Evolutionary conservation across 2,329 filamentous ascomycete species (phyloP).

Genomic region (Trichoderma endophyticum): DNA sequence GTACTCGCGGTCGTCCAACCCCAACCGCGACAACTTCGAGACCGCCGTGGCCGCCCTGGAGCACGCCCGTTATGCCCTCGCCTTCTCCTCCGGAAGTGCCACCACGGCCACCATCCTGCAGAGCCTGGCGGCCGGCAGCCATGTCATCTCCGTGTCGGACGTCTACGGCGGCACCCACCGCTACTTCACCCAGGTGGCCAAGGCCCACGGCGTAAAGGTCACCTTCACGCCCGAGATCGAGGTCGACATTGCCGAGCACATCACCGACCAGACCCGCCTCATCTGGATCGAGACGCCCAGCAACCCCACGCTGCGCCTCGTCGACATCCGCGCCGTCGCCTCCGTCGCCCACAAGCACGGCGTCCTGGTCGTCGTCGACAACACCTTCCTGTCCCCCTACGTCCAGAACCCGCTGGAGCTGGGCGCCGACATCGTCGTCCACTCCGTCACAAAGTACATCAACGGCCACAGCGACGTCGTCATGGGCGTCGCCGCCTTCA

Average conservation of each 20-base stretch:
- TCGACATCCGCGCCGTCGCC: constrained; percentile 86
- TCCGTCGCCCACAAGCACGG: constrained; percentile 81
- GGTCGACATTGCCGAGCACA: constrained; percentile 78
- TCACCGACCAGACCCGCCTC: constrained; percentile 83
- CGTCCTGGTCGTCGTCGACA: constrained; percentile 96
- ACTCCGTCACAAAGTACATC: constrained; percentile 98
- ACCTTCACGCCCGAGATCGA: constrained; percentile 94
- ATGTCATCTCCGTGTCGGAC: constrained; percentile 94
- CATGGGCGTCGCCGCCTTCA: constrained; percentile 96
- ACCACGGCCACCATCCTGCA: constrained; percentile 92
- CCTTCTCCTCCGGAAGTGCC: constrained; percentile 90
- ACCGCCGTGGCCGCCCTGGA: constrained; percentile 86
- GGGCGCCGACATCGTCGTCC: constrained; percentile 93
- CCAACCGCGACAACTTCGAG: constrained; percentile 95
- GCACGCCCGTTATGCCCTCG: constrained; percentile 86
- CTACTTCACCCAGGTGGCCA: constrained; percentile 97
- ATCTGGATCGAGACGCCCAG: constrained; percentile 95
- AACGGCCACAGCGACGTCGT: constrained; percentile 96
- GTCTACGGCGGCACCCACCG: constrained; percentile 97
- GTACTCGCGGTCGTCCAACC: constrained; percentile 91
- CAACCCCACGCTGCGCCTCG: constrained; percentile 89
- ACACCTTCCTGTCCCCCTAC: constrained; percentile 96
- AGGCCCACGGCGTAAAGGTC: constrained; percentile 89
- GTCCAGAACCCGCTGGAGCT: constrained; percentile 94
- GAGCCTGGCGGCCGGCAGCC: constrained; percentile 83